Evolutionary conservation across 2,329 filamentous ascomycete genomes (phyloP).

Genomic region (Aspergillus sp.): DNA sequence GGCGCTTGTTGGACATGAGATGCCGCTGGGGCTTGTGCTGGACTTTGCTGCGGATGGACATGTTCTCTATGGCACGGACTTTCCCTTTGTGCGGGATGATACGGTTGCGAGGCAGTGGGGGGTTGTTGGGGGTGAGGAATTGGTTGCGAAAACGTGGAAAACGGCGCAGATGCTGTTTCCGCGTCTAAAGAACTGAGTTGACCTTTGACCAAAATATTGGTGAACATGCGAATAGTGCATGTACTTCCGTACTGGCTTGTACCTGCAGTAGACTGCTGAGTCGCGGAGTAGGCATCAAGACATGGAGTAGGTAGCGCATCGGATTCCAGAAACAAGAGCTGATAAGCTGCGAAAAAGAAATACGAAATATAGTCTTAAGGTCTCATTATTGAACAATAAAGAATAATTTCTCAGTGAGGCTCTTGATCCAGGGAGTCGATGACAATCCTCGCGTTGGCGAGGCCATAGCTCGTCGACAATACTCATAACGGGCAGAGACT

Average conservation of each 20-base stretch:
- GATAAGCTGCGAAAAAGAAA: neutral
- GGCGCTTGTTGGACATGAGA: neutral
- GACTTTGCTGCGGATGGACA: neutral
- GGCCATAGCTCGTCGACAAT: neutral
- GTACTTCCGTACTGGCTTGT: neutral
- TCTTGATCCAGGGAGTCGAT: neutral
- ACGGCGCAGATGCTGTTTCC: neutral
- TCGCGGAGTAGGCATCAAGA: neutral
- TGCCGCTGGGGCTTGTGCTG: neutral
- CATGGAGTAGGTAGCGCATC: too few species aligned
- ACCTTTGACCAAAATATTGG: too few species aligned
- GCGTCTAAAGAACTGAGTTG: neutral
- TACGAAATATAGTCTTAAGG: neutral
- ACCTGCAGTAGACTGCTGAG: neutral
- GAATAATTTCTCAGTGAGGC: neutral
- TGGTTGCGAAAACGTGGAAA: neutral
- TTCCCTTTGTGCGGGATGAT: neutral
- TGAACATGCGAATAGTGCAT: too few species aligned
- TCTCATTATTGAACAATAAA: neutral
- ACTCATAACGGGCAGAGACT: neutral
- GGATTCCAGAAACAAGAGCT: too few species aligned
- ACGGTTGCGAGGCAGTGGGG: neutral
- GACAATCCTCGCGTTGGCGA: neutral
- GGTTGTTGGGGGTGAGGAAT: neutral
- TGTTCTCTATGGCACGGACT: conserved; percentile 4